Percentiles rank a stretch among this genome's conserved stretches.
phyloP scores from a whole-genome alignment of 805 yeast species.

The Kluyveromyces starmeri region DNA sequence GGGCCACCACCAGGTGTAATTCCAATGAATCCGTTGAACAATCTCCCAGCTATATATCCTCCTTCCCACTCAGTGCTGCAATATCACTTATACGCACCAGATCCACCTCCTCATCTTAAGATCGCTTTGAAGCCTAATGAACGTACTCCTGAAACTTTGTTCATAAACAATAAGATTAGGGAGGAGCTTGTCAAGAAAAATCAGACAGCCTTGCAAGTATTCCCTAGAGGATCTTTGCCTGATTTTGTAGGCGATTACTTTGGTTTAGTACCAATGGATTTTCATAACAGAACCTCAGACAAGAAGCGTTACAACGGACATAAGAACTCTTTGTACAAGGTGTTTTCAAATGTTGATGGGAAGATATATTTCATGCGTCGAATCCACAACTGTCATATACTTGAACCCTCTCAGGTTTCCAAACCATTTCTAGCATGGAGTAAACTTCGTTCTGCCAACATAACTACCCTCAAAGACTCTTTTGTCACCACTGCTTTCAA shows the following conservation, averaged over 20 bases:
- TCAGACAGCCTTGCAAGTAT: constrained; percentile 68
- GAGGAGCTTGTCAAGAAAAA: constrained; percentile 63
- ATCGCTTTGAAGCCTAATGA: constrained; percentile 61
- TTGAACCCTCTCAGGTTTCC: constrained; percentile 51
- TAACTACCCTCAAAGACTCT: constrained; percentile 66
- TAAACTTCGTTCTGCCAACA: constrained; percentile 38
- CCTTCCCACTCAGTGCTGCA: constrained; percentile 42
- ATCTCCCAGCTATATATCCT: constrained; percentile 30
- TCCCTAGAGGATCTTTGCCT: constrained; percentile 44
- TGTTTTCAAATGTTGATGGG: constrained; percentile 71
- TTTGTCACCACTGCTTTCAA: constrained; percentile 84
- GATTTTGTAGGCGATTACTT: constrained; percentile 76
- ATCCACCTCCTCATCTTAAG: constrained; percentile 66
- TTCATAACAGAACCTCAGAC: constrained; percentile 30
- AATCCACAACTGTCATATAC: constrained; percentile 48
- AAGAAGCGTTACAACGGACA: constrained; percentile 38
- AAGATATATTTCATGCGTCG: constrained; percentile 67
- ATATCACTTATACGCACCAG: constrained; percentile 84
- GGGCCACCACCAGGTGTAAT: constrained; percentile 6
- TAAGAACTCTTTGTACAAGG: constrained; percentile 64
- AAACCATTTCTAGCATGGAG: constrained; percentile 58
- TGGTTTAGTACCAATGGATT: constrained; percentile 75
- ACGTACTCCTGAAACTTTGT: constrained; percentile 57
- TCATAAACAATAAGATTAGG: constrained; percentile 64
- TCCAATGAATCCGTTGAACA: constrained; percentile 8